Conservation (phyloP, 768 basidiomycete genomes). For the Boletus rex-veris region DNA sequence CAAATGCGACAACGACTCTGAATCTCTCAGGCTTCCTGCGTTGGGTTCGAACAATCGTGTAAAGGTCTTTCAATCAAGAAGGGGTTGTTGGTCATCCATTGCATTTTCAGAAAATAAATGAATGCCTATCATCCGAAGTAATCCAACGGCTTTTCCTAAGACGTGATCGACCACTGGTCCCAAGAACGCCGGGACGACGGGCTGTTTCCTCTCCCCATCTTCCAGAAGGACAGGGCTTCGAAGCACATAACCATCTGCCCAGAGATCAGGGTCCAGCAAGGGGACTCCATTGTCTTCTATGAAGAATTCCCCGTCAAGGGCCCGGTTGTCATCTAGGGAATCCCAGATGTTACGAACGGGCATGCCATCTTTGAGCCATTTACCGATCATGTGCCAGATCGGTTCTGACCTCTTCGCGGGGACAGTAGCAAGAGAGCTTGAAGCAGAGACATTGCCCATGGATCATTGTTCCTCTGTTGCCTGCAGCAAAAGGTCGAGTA, state of each 20-base stretch:
- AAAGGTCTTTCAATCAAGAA: conserved; percentile 43
- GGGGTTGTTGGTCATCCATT: conserved; percentile 24
- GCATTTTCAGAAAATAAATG: conserved; percentile 14
- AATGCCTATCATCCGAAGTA: conserved; percentile 55
- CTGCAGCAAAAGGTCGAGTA: conserved; percentile 63
- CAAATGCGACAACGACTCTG: conserved; percentile 56
- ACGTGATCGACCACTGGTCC: conserved; percentile 55
- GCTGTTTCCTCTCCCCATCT: conserved; percentile 24
- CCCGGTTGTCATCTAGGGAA: conserved; percentile 13
- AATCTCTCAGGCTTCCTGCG: conserved; percentile 42
- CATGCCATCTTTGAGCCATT: conserved; percentile 76
- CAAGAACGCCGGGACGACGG: conserved; percentile 56
- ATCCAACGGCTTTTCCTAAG: conserved; percentile 71
- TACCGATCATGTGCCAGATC: conserved; percentile 66
- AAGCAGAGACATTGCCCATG: conserved; percentile 52
- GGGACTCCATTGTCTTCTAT: conserved; percentile 68
- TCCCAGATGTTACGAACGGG: conserved; percentile 40
- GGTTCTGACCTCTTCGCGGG: conserved; percentile 66
- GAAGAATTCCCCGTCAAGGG: conserved; percentile 74
- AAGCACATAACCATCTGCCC: conserved; percentile 68
- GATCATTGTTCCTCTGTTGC: conserved; percentile 56
- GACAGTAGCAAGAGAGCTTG: conserved; percentile 55
- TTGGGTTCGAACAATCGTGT: conserved; percentile 36
- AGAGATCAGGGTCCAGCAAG: conserved; percentile 70
- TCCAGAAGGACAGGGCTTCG: conserved; percentile 37